phyloP scores from a whole-genome alignment of 1,284 basidiomycete species.

The Ganoderma resinaceum region DNA sequence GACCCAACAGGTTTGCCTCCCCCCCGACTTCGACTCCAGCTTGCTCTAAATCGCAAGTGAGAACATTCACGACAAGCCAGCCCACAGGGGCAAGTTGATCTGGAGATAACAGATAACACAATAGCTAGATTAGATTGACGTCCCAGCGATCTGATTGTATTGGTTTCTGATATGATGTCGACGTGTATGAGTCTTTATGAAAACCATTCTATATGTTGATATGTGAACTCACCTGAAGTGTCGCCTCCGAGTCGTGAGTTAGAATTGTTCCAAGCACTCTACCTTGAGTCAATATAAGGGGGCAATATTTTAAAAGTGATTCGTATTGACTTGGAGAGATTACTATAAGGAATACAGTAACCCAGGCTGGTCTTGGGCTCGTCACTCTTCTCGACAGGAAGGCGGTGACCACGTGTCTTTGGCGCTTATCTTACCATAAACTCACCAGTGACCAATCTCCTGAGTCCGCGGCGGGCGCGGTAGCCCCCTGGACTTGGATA shows the following conservation, averaged over 20 bases:
- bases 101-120: not conserved
- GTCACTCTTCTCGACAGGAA: not conserved
- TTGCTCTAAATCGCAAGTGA: not conserved
- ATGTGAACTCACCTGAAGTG: not conserved
- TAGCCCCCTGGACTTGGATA: too few species aligned
- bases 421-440: not conserved
- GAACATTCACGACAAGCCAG: not conserved
- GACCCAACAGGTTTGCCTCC: not conserved
- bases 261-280: not conserved
- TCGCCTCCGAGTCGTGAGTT: not conserved
- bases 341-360: too few species aligned
- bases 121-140: not conserved
- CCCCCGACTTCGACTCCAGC: conserved; percentile 2
- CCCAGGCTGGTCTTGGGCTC: not conserved
- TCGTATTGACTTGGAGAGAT: not conserved
- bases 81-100: not conserved
- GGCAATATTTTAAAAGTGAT: not conserved
- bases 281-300: not conserved
- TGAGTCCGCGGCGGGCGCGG: too few species aligned
- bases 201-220: not conserved
- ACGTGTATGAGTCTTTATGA: not conserved
- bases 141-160: not conserved
- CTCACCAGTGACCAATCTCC: too few species aligned
- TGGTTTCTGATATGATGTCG: not conserved
- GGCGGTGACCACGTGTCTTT: not conserved